Base-by-base conservation (phyloP, 1,284 basidiomycete genomes). In the Irpex sp. region DNA sequence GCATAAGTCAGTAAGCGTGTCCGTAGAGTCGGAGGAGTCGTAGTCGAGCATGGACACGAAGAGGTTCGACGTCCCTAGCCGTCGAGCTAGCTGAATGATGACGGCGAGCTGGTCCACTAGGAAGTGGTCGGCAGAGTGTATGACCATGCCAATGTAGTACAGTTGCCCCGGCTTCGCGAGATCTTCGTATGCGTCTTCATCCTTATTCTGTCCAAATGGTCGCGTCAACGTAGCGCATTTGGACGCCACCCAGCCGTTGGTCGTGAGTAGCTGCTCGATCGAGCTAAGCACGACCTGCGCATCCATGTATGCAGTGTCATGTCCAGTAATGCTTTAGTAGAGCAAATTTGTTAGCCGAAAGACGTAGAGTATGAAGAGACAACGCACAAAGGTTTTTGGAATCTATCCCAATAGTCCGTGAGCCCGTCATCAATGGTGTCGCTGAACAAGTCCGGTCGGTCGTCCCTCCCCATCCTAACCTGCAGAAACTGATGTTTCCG, bases 191-290 rank as follows among this genome's bases (percentile, higher is more conserved):
- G 90, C 84, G 68, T 92, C 88, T 61, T 96, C 91, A 65, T 86
- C 81, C 69, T 86, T 88, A 77, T 93, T 93, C 73, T 94, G 91
- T 9, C 93, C 93, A 71, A 97, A 98, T 1, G 96, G 96, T 15
- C 96, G 87, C 3, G 86, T 86, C 54, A 98, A 84, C 3, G 92
- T 95, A 6, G 94, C 93, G 76, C 95, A 98, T 44, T 93, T 87
- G 7, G 93, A 94, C n/a, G 94, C 93, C n/a, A 96, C 96, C 96
- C 96, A 98, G n/a, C 96, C 96, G 72, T 97, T 97, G 64, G 97
- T 85, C 19, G 92, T 90, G 21, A 97, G 82, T 1, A 98, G 82
- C 68, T 94, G 93, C 75, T 97, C 96, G 59, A 98, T 92, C 5
- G 95, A 88, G 56, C 82, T 86, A 60, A 93, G 81, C 57, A 97